phyloP scores from a whole-genome alignment of 371 early-diverging fungal species.

The Mucor ambiguus region DNA sequence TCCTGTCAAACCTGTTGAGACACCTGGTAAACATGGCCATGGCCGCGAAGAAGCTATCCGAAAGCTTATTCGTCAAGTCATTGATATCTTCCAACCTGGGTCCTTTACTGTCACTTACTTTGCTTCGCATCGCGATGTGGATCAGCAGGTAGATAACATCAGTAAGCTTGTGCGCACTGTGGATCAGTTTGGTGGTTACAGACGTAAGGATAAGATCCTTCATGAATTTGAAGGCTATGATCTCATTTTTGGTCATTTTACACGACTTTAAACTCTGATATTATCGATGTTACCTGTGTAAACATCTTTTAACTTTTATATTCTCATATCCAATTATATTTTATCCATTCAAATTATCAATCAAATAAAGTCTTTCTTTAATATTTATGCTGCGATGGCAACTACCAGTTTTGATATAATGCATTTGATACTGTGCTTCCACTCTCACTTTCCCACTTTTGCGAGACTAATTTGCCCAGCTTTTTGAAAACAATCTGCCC shows the following conservation, averaged over 20 bases:
- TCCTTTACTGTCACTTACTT: constrained; percentile 88
- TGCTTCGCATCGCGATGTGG: constrained; percentile 52
- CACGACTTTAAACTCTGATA: constrained; percentile 23
- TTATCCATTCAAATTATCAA: neutral
- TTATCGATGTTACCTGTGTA: neutral
- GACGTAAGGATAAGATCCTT: constrained; percentile 70
- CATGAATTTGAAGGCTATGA: constrained; percentile 85
- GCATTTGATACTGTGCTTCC: neutral
- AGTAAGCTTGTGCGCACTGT: constrained; percentile 52
- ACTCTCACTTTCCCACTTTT: no score
- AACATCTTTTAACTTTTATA: neutral
- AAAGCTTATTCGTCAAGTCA: constrained; percentile 75
- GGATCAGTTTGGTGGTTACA: constrained; percentile 59
- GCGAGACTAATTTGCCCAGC: no score
- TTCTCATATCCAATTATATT: neutral
- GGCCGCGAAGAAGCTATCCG: constrained; percentile 47
- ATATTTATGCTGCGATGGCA: neutral
- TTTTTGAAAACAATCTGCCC: no score
- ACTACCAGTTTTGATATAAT: neutral
- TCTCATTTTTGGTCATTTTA: constrained; percentile 73
- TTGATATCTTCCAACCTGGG: constrained; percentile 81
- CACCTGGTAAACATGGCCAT: constrained; percentile 29
- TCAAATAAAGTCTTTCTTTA: no score
- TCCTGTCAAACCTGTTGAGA: constrained; percentile 52
- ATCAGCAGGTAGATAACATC: constrained; percentile 45